These are phyloP conservation scores for Sphagnurus paluster DNA, from an alignment of 1,284 basidiomycete species.

Conservation along the genomic window DNA sequence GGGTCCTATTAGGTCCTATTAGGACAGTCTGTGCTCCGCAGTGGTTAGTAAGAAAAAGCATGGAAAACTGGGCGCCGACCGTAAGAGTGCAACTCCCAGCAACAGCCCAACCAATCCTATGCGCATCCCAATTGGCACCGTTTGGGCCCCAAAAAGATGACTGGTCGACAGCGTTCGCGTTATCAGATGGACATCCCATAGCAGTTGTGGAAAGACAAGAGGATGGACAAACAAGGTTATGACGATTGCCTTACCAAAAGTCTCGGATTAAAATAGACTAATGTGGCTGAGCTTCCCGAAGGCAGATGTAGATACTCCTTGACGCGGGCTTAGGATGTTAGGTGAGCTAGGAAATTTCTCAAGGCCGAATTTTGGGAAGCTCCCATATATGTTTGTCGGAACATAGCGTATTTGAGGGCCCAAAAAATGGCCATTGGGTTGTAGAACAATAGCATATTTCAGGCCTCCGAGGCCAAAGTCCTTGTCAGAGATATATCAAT, in stretches of 20 bases:
- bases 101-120: constrained; percentile 27
- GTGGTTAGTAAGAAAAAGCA: constrained; percentile 43
- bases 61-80: constrained; percentile 46
- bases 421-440: no score
- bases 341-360: no score
- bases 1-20: no score
- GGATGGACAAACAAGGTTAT: not conserved
- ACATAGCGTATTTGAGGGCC: no score
- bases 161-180: constrained; percentile 2
- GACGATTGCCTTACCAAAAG: not conserved
- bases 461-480: no score
- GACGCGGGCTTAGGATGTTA: no score
- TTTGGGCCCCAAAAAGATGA: constrained; percentile 29
- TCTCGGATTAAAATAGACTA: not conserved
- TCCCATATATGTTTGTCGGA: no score
- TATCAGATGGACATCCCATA: constrained; percentile 5
- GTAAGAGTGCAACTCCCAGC: constrained; percentile 41
- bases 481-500: no score
- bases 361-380: not conserved
- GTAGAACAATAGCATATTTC: no score
- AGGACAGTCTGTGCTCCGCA: constrained; percentile 22
- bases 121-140: constrained; percentile 31
- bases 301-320: no score
- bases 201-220: not conserved
- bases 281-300: no score